Evolutionary conservation across 2,329 filamentous ascomycete species (phyloP), one percentile per base, ranked within the genome.

Genomic region (Dactylellina cionopaga): DNA sequence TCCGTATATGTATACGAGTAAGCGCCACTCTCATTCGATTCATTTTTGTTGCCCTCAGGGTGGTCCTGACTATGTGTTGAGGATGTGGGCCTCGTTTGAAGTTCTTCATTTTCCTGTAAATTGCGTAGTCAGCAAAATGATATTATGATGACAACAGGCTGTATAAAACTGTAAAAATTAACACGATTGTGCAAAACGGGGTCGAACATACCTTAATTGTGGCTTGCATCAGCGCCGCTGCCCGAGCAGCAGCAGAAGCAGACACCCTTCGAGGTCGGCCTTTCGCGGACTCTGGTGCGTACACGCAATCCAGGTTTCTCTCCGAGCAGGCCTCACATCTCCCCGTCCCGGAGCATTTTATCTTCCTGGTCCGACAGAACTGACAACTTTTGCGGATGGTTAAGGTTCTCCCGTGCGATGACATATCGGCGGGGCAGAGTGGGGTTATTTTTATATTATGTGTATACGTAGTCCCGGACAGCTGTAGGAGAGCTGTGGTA

Each of bases 301-400:
- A 71, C 15, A 71, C 66, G 19, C 66, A 71, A 37, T 71, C 66
- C 11, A 71, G 44, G 66, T 71, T 71, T 54, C 66, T 54, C 58
- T 71, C 66, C 58, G 47, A 46, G 66, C 66, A 71, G 15, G 66
- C 66, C 44, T 71, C 66, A 52, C 66, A 71, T 58, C 66, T 71
- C 52, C 41, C 49, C 49, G 51, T 55, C 24, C 66, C 66, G 66
- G 66, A 71, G 66, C 66, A 71, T 64, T 59, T 71, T 24, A 71
- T 71, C 44, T 71, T 71, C 43, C 66, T 56, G 10, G 66, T 9
- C 13, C 66, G 66, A 55, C 66, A 71, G 51, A 71, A 71, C 44
- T 71, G 66, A 51, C 66, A 71, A 41, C 66, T 71, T 31, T 71
- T 71, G 51, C 66, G 66, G 43, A 71, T 71, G 15, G 49, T 37